Percentiles rank a stretch among this genome's conserved stretches.
These are phyloP conservation scores for Naegleria gruberi DNA, from an alignment of 208 protist species.

Conservation along the genomic window DNA sequence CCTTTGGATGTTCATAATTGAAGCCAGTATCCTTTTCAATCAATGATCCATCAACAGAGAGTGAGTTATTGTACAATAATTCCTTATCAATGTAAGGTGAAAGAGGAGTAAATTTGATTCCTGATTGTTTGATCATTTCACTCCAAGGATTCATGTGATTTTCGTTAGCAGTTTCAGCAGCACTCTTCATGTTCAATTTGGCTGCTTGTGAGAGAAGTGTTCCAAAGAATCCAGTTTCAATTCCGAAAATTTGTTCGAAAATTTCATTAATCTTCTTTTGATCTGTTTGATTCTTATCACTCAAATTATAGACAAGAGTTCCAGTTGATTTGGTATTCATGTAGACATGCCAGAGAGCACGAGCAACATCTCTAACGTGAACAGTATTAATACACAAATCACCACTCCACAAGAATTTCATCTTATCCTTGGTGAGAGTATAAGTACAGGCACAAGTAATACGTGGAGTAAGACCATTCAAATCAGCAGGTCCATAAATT, in stretches of 20 bases:
- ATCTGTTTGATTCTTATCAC: constrained; percentile 72
- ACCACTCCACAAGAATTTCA: constrained; percentile 75
- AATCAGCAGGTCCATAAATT: constrained; percentile 76
- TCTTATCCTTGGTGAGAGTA: constrained; percentile 59
- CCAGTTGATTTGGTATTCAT: constrained; percentile 32
- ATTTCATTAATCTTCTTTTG: constrained; percentile 67
- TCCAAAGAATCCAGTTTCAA: constrained; percentile 66
- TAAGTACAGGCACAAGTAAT: constrained; percentile 74
- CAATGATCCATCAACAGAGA: constrained; percentile 61
- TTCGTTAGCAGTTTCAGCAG: constrained; percentile 65
- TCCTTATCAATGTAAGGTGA: constrained; percentile 76
- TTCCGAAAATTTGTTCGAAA: constrained; percentile 64
- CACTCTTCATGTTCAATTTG: constrained; percentile 43
- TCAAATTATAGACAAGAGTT: constrained; percentile 68
- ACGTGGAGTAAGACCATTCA: constrained; percentile 63
- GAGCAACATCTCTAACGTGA: constrained; percentile 72
- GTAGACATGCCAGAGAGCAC: constrained; percentile 60
- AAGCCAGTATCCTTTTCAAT: constrained; percentile 58
- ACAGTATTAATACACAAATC: constrained; percentile 78
- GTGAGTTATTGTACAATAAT: constrained; percentile 63
- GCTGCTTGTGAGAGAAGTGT: constrained; percentile 57
- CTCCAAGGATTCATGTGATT: constrained; percentile 77
- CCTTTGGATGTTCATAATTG: constrained; percentile 51
- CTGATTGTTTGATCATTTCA: constrained; percentile 55
- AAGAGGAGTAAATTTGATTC: constrained; percentile 64